Percentiles rank a stretch among this genome's conserved stretches.
Evolutionary conservation across 306 rosid species (phyloP).

Genomic region (Canavalia gladiata): DNA sequence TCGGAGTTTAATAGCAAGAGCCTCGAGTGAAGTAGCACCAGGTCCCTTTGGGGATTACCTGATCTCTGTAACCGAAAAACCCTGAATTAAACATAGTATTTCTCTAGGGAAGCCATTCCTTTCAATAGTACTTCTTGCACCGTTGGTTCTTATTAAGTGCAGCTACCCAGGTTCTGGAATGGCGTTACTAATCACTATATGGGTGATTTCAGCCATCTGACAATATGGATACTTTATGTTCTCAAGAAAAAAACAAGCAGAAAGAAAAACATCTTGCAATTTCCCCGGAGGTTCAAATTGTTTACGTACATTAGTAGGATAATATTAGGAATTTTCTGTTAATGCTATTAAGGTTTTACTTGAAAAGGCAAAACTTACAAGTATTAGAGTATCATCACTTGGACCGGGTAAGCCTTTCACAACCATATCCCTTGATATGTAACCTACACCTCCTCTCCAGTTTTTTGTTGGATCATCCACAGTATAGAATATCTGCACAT

Average conservation of each 20-base stretch:
- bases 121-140: conserved; percentile 18
- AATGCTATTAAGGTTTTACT: conserved; percentile 25
- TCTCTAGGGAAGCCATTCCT: conserved; percentile 2
- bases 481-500: conserved; percentile 76
- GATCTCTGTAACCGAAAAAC: not conserved
- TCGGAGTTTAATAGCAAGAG: conserved; percentile 15
- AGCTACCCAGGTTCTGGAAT: conserved; percentile 9
- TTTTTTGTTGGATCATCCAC: conserved; percentile 84
- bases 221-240: conserved; percentile 12
- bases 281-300: conserved; percentile 35
- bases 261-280: not conserved
- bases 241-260: not conserved
- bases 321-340: not conserved
- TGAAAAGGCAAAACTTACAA: conserved; percentile 71
- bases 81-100: not conserved
- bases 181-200: not conserved
- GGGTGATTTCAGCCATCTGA: not conserved
- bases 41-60: conserved; percentile 6
- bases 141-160: conserved; percentile 12
- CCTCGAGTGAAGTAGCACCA: not conserved
- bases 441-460: conserved; percentile 96
- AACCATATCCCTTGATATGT: conserved; percentile 83
- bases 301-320: not conserved
- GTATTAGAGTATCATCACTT: conserved; percentile 75
- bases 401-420: conserved; percentile 92